phyloP scores from a whole-genome alignment of 139 green algal species.

The Ettlia oleoabundans region DNA sequence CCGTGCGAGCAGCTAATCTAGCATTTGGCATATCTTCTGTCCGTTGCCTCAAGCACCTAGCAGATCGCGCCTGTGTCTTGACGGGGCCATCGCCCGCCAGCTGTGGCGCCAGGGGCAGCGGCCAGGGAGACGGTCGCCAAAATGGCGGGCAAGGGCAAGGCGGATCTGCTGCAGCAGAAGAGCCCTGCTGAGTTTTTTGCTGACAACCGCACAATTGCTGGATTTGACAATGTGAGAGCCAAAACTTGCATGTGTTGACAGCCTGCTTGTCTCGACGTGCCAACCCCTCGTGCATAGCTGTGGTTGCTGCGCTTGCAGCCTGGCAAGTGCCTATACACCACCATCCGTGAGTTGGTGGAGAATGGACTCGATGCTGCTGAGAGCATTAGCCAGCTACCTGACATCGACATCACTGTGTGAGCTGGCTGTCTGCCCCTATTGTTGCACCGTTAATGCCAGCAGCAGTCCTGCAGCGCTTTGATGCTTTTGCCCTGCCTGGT shows the following conservation, averaged over 20 bases:
- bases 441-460: too few species aligned
- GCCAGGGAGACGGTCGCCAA: background rate
- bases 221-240: constrained; percentile 99
- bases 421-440: too few species aligned
- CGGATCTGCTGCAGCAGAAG: constrained; percentile 79
- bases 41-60: too few species aligned
- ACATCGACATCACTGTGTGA: constrained; percentile 84
- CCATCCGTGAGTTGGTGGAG: constrained; percentile 94
- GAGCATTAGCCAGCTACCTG: constrained; percentile 75
- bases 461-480: too few species aligned
- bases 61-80: too few species aligned
- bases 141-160: constrained; percentile 47
- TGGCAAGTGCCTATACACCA: constrained; percentile 97
- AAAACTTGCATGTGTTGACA: too few species aligned
- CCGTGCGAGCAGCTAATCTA: too few species aligned
- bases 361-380: constrained; percentile 95
- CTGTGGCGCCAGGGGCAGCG: too few species aligned
- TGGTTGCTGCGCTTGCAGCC: constrained; percentile 65
- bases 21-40: too few species aligned
- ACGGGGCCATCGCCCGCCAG: too few species aligned
- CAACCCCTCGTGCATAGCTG: background rate
- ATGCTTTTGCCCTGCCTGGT: too few species aligned
- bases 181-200: constrained; percentile 97
- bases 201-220: constrained; percentile 98
- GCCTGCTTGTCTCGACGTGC: background rate